These are phyloP conservation scores for Clavulina sp. DNA, from an alignment of 768 basidiomycete genomes.

Conservation along the genomic window DNA sequence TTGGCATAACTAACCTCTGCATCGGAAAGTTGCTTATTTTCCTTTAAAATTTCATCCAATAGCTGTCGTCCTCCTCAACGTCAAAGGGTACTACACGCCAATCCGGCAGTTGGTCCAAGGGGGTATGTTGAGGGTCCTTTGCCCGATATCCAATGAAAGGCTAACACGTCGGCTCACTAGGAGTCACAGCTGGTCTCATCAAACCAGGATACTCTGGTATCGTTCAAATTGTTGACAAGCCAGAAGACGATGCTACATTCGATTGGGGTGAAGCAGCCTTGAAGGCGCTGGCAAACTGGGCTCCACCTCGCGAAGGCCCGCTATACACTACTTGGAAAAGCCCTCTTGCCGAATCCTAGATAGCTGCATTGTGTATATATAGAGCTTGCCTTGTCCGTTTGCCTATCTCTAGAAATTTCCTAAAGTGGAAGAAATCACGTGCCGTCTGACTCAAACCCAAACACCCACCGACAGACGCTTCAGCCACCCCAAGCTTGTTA, in stretches of 20 bases:
- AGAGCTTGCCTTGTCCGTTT: no score
- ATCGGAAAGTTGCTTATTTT: background rate
- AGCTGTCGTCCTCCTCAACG: conserved; percentile 82
- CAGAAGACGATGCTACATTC: conserved; percentile 38
- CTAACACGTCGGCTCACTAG: conserved; percentile 19
- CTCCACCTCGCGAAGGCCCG: conserved; percentile 12
- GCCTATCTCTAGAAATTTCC: no score
- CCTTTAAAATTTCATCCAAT: conserved; percentile 9
- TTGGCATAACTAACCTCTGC: background rate
- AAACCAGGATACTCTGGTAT: conserved; percentile 38
- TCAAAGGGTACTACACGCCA: conserved; percentile 66
- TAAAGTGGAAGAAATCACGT: no score
- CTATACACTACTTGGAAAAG: conserved; percentile 7
- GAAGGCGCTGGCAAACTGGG: conserved; percentile 46
- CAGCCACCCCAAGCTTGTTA: no score
- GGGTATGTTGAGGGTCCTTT: background rate
- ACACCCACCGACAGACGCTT: no score
- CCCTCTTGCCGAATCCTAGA: no score
- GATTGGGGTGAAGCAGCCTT: conserved; percentile 68
- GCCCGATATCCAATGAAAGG: background rate
- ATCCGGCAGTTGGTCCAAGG: conserved; percentile 51
- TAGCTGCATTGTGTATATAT: no score
- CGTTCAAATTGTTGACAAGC: conserved; percentile 57
- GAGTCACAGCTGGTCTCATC: conserved; percentile 62
- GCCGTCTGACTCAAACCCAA: no score